Evolutionary conservation across 179 eudicot genomes (phyloP), one percentile per base, ranked within the genome.

Genomic region (Patellifolia procumbens): DNA sequence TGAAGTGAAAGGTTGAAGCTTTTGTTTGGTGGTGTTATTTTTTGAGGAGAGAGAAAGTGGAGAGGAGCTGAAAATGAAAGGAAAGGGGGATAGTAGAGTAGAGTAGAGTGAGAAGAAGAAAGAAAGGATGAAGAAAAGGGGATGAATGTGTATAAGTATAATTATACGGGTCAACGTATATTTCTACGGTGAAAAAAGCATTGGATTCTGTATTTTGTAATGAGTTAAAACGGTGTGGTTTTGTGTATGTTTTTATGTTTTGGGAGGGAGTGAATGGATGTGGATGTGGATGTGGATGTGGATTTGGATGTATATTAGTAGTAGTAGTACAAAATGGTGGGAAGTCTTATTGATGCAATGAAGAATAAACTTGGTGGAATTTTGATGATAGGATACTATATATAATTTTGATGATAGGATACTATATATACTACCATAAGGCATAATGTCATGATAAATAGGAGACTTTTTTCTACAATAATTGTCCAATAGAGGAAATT

Each of bases 101-200:
- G 43, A 51, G 34, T 51, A 68, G 5, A 68, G 42, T 49, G 32
- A 29, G 37, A 68, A 68, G 58, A 61, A 45, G 39, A 13, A 56
- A 35, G 63, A 58, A 34, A 43, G 72, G n/a, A 42, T 51, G 46
- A 56, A 17, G 42, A 7, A 13, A 9, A 7, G 28, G 42, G 63
- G 53, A 17, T 72, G 75, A 16, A 42, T 32, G 35, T 76, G 75
- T 70, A 61, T 70, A 61, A 70, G n/a, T n/a, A n/a, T n/a, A n/a
- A n/a, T 58, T 56, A 63, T 68, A 69, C 52, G 63, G 76, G 80
- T 78, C 80, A 78, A 78, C 80, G 80, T 63, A 78, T 78, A 61
- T 35, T 78, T 77, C 26, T 70, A 70, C 73, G 5, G 26, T 70
- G 11, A 28, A 2, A 48, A n/a, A n/a, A n/a, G 73, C 73, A 69